phyloP scores from a whole-genome alignment of 148 eudicot genomes.

The Silene conica region DNA sequence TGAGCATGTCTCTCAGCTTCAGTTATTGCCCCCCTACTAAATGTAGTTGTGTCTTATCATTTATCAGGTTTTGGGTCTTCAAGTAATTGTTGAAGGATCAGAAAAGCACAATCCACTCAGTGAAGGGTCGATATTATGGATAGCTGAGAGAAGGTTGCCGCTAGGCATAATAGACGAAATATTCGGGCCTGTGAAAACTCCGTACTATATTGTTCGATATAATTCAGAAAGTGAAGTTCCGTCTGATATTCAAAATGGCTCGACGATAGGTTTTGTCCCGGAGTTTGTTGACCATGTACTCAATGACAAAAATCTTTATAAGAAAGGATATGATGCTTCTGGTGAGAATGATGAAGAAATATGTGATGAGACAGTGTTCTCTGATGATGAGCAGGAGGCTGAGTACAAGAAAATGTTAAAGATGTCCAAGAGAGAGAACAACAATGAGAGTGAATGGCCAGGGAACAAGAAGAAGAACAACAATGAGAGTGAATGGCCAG shows the following conservation, averaged over 20 bases:
- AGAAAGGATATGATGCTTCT: constrained; percentile 96
- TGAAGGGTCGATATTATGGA: constrained; percentile 92
- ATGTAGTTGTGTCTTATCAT: constrained; percentile 9
- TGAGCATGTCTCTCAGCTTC: neutral
- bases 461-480: constrained; percentile 42
- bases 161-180: constrained; percentile 86
- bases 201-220: constrained; percentile 72
- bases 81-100: constrained; percentile 82
- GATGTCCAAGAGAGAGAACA: constrained; percentile 61
- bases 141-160: constrained; percentile 65
- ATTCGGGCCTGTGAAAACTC: constrained; percentile 96
- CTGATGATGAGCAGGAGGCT: constrained; percentile 93
- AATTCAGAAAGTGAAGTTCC: constrained; percentile 88
- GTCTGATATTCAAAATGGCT: constrained; percentile 56
- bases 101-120: constrained; percentile 80
- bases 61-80: constrained; percentile 62
- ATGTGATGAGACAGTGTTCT: constrained; percentile 60
- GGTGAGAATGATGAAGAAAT: constrained; percentile 87
- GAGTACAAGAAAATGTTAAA: constrained; percentile 65
- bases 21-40: neutral
- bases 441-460: constrained; percentile 36
- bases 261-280: constrained; percentile 63
- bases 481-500: constrained; percentile 38
- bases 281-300: constrained; percentile 72
- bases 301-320: constrained; percentile 57